Base-by-base conservation (phyloP, 2,329 filamentous ascomycete genomes). In the Colletotrichum lindemuthianum region DNA sequence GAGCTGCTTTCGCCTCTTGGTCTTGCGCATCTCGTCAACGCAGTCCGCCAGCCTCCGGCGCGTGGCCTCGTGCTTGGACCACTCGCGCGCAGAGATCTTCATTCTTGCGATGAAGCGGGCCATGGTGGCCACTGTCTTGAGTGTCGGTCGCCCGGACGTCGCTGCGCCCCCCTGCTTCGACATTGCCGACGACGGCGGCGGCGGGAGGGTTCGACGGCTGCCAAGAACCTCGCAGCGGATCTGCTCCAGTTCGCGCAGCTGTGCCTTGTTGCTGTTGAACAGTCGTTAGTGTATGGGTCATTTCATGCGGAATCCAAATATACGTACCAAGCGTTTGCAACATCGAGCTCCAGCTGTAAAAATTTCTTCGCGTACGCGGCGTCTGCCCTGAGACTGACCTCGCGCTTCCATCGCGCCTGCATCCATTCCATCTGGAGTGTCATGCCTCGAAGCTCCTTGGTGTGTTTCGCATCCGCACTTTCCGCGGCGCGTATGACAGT, bases 361-460 rank as follows among this genome's bases (percentile, higher is more conserved):
- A 92, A 94, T 69, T 86, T 88, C 84, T 99, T 99, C 68, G 92
- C 92, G 79, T 90, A 97, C 8, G 91, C 92, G 37, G 95, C 86
- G 72, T 94, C 92, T 67, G 86, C 85, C 45, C 96, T 86, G 78
- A 98, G 90, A 54, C 86, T 87, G 70, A 92, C 88, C 77, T 97
- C 95, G 37, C 96, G 87, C 74, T 88, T 85, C 80, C 91, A 92
- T 56, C 90, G 88, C 2, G 92, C 92, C 71, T 93, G 88, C 75
- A 98, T 88, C 88, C 92, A 98, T 72, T 93, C 87, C 75, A 98
- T 95, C 78, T 98, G 94, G 79, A 96, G 91, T 57, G 88, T 87
- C 73, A 98, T 84, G 15, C 95, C 95, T 69, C 89, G 88, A 57
- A 97, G 81, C 78, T 96, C 92, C 76, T 89, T 89, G 71, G 84